Conservation (phyloP, 345 rosid species). For the Hirschfeldia incana region DNA sequence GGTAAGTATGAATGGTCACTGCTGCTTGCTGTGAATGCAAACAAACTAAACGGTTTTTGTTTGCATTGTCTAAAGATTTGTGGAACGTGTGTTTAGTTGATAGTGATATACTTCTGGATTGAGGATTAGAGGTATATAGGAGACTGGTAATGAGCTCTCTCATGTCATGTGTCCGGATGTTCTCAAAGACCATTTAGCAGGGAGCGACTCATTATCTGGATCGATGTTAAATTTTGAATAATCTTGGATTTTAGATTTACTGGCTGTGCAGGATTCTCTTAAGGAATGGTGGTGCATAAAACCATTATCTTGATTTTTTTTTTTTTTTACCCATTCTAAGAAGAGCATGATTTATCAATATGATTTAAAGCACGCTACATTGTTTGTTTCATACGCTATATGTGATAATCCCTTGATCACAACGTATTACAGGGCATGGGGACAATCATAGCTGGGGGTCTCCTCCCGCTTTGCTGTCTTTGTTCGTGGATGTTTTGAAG, state of each 20-base stretch:
- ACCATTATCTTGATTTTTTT: not conserved
- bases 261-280: not conserved
- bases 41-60: not conserved
- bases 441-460: conserved; percentile 15
- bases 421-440: conserved; percentile 26
- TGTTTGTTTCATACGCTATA: not conserved
- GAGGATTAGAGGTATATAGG: not conserved
- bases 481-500: conserved; percentile 1
- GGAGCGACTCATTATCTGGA: not conserved
- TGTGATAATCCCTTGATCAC: not conserved
- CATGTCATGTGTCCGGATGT: conserved; percentile 8
- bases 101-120: not conserved
- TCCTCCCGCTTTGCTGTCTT: not conserved
- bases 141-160: conserved; percentile 7
- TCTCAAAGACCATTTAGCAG: not conserved
- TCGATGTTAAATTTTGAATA: not conserved
- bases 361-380: not conserved
- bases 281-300: not conserved
- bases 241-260: not conserved
- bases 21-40: not conserved
- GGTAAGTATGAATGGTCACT: conserved; percentile 40
- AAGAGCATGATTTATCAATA: not conserved
- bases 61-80: not conserved
- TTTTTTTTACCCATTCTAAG: not conserved
- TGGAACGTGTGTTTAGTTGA: conserved; percentile 2